phyloP scores from a whole-genome alignment of 176 grass and related monocot genomes.

The Puccinellia tenuiflora region DNA sequence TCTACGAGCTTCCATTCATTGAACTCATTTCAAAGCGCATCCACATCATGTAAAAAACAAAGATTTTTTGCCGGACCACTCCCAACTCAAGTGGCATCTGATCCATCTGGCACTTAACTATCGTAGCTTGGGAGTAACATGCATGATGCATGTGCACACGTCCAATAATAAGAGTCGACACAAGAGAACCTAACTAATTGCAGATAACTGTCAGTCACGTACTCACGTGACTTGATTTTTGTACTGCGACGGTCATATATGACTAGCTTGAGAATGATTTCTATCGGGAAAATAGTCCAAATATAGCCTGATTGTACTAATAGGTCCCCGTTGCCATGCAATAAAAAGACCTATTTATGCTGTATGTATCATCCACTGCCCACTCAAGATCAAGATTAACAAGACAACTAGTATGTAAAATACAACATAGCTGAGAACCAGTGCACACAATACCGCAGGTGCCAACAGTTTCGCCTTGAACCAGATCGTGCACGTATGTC shows the following conservation, averaged over 20 bases:
- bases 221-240: neutral
- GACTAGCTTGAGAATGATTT: neutral
- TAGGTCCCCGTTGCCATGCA: neutral
- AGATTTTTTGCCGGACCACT: neutral
- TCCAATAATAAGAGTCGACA: neutral
- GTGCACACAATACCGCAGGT: conserved; percentile 41
- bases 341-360: neutral
- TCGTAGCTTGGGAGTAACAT: neutral
- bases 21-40: neutral
- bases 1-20: neutral
- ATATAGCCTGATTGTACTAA: neutral
- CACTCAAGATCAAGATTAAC: conserved; percentile 21
- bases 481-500: neutral
- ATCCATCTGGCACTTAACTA: neutral
- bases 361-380: neutral
- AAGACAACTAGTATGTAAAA: neutral
- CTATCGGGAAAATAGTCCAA: neutral
- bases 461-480: conserved; percentile 40
- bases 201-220: too few species aligned
- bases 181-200: neutral
- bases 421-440: neutral
- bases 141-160: neutral
- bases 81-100: neutral
- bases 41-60: neutral
- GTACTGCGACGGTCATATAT: neutral